These are phyloP conservation scores for Neoscytalidium dimidiatum DNA, from an alignment of 2,329 filamentous ascomycete species.

Conservation along the genomic window DNA sequence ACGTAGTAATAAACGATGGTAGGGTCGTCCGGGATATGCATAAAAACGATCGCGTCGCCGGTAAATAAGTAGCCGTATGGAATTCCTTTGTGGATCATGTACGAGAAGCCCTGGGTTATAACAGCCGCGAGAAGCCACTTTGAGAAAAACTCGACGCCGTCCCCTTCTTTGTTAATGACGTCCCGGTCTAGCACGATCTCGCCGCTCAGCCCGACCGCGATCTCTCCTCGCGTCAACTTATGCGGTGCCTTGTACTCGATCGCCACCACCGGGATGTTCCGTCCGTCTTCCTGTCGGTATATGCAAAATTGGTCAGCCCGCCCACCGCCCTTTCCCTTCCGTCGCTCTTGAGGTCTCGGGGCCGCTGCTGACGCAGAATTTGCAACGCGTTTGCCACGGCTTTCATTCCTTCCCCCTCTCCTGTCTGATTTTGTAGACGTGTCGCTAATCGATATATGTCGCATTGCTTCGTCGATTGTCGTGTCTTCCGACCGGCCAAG, in stretches of 20 bases:
- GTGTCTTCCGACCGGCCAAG: conserved; percentile 27
- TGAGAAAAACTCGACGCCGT: conserved; percentile 37
- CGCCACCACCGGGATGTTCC: conserved; percentile 26
- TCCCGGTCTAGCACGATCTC: conserved; percentile 29
- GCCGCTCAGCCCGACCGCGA: conserved; percentile 35
- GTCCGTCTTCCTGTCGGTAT: background rate
- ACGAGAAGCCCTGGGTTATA: conserved; percentile 52
- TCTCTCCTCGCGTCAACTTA: conserved; percentile 37
- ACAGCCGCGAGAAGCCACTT: conserved; percentile 45
- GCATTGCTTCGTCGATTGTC: background rate
- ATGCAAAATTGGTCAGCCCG: conserved; percentile 6
- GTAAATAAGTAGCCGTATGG: conserved; percentile 48
- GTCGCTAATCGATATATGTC: background rate
- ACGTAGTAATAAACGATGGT: conserved; percentile 36
- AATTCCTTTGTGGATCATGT: conserved; percentile 51
- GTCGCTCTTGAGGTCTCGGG: background rate
- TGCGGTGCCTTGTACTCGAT: conserved; percentile 46
- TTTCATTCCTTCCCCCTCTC: too few species aligned
- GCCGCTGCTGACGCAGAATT: too few species aligned
- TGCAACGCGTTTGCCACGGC: too few species aligned
- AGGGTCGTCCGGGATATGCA: conserved; percentile 37
- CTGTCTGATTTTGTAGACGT: background rate
- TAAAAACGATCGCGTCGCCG: conserved; percentile 48
- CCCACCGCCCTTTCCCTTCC: background rate
- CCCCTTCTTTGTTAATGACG: conserved; percentile 25